A percentile compares a stretch with the other conserved stretches of the same genome.
Conservation (phyloP, 495 filamentous ascomycete species). For the Aspergillus ostianus region DNA sequence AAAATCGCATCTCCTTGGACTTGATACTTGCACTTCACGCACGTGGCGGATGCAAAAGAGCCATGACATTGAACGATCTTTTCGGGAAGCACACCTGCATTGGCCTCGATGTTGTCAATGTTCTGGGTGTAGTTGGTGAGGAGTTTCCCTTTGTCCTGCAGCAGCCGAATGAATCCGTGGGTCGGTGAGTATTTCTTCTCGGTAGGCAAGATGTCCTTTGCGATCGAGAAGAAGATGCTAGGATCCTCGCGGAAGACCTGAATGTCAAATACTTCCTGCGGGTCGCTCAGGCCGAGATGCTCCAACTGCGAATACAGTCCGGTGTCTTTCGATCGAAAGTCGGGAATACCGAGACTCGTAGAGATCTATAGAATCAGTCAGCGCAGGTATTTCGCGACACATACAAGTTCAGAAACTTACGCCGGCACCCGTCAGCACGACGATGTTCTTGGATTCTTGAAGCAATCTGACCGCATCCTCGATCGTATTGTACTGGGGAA, state of each 20-base stretch:
- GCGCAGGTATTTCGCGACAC: background rate
- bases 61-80: conserved; percentile 97
- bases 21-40: conserved; percentile 74
- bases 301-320: conserved; percentile 72
- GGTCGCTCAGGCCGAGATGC: conserved; percentile 73
- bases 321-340: conserved; percentile 66
- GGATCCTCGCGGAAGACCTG: conserved; percentile 82
- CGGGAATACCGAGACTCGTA: conserved; percentile 66
- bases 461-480: conserved; percentile 84
- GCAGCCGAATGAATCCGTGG: conserved; percentile 91
- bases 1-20: conserved; percentile 79
- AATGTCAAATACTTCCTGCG: conserved; percentile 95
- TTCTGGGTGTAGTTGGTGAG: conserved; percentile 98
- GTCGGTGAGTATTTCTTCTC: conserved; percentile 77
- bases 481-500: conserved; percentile 77
- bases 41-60: conserved; percentile 89
- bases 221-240: conserved; percentile 86
- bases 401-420: conserved; percentile 35
- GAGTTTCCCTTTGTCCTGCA: conserved; percentile 86
- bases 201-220: conserved; percentile 84
- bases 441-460: conserved; percentile 72
- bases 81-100: conserved; percentile 76
- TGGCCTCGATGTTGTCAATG: conserved; percentile 93
- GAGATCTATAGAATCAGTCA: conserved; percentile 56
- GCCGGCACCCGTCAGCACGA: conserved; percentile 92